phyloP scores from a whole-genome alignment of 371 early-diverging fungal genomes.

The Mucor sp. region DNA sequence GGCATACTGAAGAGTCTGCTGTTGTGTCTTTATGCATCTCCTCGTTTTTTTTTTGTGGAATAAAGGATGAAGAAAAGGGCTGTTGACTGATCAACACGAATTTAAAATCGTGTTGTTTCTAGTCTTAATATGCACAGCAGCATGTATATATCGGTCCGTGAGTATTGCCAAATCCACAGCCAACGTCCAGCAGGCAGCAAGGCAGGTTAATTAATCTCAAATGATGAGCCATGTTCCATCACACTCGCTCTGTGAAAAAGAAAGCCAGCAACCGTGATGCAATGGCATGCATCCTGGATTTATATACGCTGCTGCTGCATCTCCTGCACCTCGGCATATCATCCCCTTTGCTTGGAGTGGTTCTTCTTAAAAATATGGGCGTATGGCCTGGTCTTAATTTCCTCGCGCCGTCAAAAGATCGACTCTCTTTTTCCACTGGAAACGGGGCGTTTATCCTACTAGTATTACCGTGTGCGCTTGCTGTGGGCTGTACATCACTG shows the following conservation, averaged over 20 bases:
- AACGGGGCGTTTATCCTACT: too few relatives aligned
- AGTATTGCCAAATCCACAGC: background rate
- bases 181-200: background rate
- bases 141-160: background rate
- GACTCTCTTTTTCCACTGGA: too few relatives aligned
- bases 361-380: background rate
- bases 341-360: background rate
- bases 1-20: background rate
- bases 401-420: too few relatives aligned
- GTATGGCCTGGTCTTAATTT: background rate
- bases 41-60: background rate
- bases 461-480: background rate
- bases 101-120: background rate
- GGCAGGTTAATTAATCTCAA: background rate
- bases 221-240: background rate
- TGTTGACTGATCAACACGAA: background rate
- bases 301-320: background rate
- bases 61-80: background rate
- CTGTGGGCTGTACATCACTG: background rate
- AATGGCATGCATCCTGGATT: background rate
- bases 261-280: background rate
- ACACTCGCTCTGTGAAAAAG: background rate
- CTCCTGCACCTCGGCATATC: background rate
- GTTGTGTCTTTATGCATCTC: background rate
- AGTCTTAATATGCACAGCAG: background rate